phyloP scores from a whole-genome alignment of 2,329 filamentous ascomycete species.

The Hypoxylon sp. region DNA sequence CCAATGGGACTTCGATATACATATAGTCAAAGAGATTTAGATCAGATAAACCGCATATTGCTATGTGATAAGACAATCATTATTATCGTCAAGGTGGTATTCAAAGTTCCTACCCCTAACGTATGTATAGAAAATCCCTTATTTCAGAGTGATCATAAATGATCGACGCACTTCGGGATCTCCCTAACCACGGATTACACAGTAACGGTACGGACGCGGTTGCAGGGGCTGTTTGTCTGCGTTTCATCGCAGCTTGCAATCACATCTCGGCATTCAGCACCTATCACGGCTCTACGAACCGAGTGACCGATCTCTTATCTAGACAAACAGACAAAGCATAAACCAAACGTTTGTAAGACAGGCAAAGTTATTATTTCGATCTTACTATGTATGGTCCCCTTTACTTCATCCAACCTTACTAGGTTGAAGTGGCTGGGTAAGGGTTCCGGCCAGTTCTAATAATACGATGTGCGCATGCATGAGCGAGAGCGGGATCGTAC shows the following conservation, averaged over 20 bases:
- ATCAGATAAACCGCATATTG: neutral
- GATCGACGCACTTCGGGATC: slow-evolving; percentile 23
- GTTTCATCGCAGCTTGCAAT: slow-evolving; percentile 18
- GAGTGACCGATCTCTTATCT: neutral
- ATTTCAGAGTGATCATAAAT: slow-evolving; percentile 14
- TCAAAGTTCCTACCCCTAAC: neutral
- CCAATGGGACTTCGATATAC: neutral
- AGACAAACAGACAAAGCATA: slow-evolving; percentile 1
- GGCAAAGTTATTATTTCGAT: neutral
- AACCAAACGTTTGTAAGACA: neutral
- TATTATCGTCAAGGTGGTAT: slow-evolving; percentile 8
- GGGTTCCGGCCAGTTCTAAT: slow-evolving; percentile 10
- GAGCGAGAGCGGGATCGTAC: slow-evolving; percentile 31
- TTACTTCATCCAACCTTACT: slow-evolving; percentile 9
- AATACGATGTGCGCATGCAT: slow-evolving; percentile 20
- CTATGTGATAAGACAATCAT: neutral
- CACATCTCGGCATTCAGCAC: neutral
- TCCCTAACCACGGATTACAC: slow-evolving; percentile 23
- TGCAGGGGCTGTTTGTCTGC: slow-evolving; percentile 8
- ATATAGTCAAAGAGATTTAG: neutral
- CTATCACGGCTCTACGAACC: neutral
- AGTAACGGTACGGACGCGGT: slow-evolving; percentile 11
- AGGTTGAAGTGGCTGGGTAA: slow-evolving; percentile 8
- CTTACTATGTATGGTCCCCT: slow-evolving; percentile 5
- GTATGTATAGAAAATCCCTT: neutral